These are phyloP conservation scores for Hippophae rhamnoides DNA, from an alignment of 306 rosid genomes.

Conservation along the genomic window DNA sequence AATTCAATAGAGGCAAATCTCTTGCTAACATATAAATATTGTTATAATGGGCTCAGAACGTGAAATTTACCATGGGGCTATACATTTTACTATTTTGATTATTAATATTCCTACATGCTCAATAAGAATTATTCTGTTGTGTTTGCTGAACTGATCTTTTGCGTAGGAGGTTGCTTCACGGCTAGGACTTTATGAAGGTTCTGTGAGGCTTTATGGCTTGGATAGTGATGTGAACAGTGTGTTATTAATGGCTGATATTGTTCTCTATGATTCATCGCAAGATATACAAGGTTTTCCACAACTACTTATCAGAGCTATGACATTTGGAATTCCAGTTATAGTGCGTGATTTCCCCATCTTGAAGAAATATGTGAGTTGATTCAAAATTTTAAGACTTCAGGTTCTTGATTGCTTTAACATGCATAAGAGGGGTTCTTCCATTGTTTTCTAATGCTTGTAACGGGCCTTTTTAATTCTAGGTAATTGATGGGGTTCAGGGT, in stretches of 20 bases:
- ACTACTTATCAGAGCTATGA: conserved; percentile 75
- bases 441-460: conserved; percentile 14
- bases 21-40: too few relatives aligned
- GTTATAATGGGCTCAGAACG: too few relatives aligned
- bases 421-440: neutral
- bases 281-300: conserved; percentile 89
- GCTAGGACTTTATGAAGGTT: conserved; percentile 70
- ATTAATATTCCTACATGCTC: conserved; percentile 15
- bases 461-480: conserved; percentile 32
- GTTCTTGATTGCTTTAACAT: neutral
- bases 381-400: conserved; percentile 11
- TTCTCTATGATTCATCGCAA: conserved; percentile 87
- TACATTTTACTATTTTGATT: neutral
- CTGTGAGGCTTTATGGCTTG: conserved; percentile 68
- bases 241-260: conserved; percentile 81
- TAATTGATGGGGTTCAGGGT: conserved; percentile 69
- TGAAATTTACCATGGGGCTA: too few relatives aligned
- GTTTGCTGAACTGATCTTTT: conserved; percentile 27
- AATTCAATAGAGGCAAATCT: too few relatives aligned
- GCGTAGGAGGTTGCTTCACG: conserved; percentile 76
- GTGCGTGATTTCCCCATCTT: conserved; percentile 75
- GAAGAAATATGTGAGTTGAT: conserved; percentile 64
- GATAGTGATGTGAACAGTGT: conserved; percentile 64
- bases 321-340: conserved; percentile 73
- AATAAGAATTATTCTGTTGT: conserved; percentile 9